Evolutionary conservation across 2,329 filamentous ascomycete genomes (phyloP), one percentile per base, ranked within the genome.

Genomic region (Rutstroemia sp.): DNA sequence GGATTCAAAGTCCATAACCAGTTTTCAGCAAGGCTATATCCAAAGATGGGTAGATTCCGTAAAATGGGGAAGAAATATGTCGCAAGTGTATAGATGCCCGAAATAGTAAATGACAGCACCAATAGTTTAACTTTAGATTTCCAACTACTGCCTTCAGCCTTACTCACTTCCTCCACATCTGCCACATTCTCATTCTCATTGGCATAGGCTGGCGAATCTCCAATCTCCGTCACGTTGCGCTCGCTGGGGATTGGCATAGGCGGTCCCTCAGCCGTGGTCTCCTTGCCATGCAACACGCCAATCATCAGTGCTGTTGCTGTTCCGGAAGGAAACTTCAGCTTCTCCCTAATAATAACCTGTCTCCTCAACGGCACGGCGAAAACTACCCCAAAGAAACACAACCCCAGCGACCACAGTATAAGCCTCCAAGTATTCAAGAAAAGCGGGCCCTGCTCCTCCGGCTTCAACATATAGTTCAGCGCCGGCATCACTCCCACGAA

Each of bases 1-100:
- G 94, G 94, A 63, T 99, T 99, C 6, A 99, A 76, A 0, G 89
- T 94, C 94, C 94, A 99, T 1, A 96, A 80, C 92, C 92, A 99
- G 2, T 82, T 82, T 1, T 81, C 73, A 0, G 91, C 91, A 6
- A 95, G 80, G 2, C 80, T 73, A 0, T 79, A 73, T 0, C 94
- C 94, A 63, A 97, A 89, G 25, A 99, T 76, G 0, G 94, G 94
- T n/a, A 99, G 76, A 62, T 89, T 87, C 55, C 91, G 86, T 19
- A 97, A 73, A 50, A 89, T 75, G 0, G 94, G 94, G 53, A 96
- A 77, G 71, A 99, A 99, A 71, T 95, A 97, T 1, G 91, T 94
- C 30, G 84, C 76, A 7, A 97, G 73, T 0, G 94, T 97, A 73
- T 90, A 81, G 21, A 81, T 39, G 1, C 82, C 83, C 2, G 83